phyloP scores from a whole-genome alignment of 164 flowering plant genomes.

The Nymphaea thermarum region DNA sequence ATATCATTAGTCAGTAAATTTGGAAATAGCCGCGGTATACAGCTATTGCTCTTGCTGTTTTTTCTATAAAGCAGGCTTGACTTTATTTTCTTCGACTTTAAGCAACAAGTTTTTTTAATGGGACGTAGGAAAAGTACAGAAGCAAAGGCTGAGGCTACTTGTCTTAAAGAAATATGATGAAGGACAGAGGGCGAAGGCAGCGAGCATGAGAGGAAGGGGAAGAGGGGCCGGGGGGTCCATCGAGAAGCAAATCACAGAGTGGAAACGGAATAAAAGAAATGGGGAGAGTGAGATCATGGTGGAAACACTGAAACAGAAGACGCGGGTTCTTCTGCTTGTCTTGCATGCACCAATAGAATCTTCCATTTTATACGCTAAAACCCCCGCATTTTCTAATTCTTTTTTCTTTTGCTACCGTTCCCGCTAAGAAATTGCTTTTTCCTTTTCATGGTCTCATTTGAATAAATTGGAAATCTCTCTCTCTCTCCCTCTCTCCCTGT shows the following conservation, averaged over 20 bases:
- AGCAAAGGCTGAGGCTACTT: not conserved
- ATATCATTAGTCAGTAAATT: too few relatives aligned
- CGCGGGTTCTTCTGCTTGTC: conserved; percentile 1
- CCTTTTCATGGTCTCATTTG: too few relatives aligned
- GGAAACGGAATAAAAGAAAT: not conserved
- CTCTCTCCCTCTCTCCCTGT: too few relatives aligned
- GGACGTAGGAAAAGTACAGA: not conserved
- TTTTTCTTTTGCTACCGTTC: too few relatives aligned
- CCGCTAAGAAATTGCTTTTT: too few relatives aligned
- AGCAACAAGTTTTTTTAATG: not conserved
- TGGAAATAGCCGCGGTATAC: too few relatives aligned
- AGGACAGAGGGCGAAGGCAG: not conserved
- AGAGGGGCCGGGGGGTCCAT: not conserved
- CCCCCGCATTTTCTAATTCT: not conserved
- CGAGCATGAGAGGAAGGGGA: not conserved
- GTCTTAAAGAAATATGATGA: not conserved
- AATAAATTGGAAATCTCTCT: too few relatives aligned
- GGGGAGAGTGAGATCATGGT: conserved; percentile 2
- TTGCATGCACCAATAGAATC: not conserved
- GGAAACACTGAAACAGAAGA: not conserved
- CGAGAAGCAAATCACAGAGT: not conserved
- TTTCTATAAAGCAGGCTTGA: not conserved
- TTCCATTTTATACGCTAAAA: not conserved
- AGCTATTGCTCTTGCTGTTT: not conserved
- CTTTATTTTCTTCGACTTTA: not conserved